phyloP scores from a whole-genome alignment of 805 yeast species.

The Barnettozyma sp. region DNA sequence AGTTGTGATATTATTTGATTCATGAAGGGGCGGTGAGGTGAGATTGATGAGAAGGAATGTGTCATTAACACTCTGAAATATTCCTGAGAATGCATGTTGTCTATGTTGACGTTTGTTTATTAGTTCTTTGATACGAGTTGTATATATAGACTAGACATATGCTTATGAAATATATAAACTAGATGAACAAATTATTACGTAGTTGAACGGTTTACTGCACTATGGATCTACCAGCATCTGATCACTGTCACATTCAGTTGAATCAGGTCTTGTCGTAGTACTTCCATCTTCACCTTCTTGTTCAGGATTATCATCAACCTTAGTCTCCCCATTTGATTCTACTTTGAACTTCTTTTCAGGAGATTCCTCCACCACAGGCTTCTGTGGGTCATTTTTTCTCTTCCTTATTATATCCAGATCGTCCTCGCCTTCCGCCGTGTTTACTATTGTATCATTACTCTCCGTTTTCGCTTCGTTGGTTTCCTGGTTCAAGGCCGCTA shows the following conservation, averaged over 20 bases:
- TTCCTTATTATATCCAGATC: slow-evolving; percentile 8
- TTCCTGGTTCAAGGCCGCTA: no score
- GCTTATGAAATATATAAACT: slow-evolving; percentile 2
- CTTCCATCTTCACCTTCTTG: no score
- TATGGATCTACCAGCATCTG: slow-evolving; percentile 19
- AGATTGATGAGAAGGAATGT: not conserved
- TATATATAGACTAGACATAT: slow-evolving; percentile 5
- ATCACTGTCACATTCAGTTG: slow-evolving; percentile 22
- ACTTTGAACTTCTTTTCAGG: slow-evolving; percentile 20
- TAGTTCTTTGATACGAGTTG: slow-evolving; percentile 5
- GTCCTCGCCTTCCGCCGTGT: slow-evolving; percentile 5
- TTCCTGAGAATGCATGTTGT: slow-evolving; percentile 5
- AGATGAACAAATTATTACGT: not conserved
- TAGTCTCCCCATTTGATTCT: not conserved
- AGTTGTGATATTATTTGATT: no score
- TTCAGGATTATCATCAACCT: not conserved
- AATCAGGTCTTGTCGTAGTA: no score
- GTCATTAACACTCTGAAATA: no score
- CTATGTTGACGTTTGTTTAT: slow-evolving; percentile 4
- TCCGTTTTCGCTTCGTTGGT: no score
- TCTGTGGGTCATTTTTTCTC: slow-evolving; percentile 7
- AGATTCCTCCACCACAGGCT: slow-evolving; percentile 7
- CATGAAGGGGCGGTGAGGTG: not conserved
- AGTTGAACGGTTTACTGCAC: not conserved
- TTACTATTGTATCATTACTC: no score